phyloP scores from a whole-genome alignment of 2,329 filamentous ascomycete species.

The Metarhizium guizhouense region DNA sequence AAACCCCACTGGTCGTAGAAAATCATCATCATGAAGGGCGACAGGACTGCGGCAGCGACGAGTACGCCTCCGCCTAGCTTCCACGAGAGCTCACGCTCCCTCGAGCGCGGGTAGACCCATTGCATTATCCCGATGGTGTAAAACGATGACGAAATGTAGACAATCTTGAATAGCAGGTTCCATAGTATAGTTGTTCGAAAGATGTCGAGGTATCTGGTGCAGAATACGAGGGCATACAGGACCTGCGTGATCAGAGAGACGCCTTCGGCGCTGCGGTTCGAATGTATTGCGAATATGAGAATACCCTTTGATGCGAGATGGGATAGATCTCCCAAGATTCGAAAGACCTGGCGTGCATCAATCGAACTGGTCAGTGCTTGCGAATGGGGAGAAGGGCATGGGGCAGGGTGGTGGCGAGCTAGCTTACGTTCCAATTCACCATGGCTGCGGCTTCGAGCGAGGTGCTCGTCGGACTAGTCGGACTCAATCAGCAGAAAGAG shows the following conservation, averaged over 20 bases:
- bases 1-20: slow-evolving; percentile 47
- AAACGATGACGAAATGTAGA: slow-evolving; percentile 75
- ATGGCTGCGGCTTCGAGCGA: slow-evolving; percentile 19
- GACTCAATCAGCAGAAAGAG: not conserved
- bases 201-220: slow-evolving; percentile 78
- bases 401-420: not conserved
- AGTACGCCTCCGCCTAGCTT: slow-evolving; percentile 70
- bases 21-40: slow-evolving; percentile 65
- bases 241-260: slow-evolving; percentile 87
- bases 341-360: slow-evolving; percentile 46
- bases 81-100: slow-evolving; percentile 89
- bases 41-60: slow-evolving; percentile 53
- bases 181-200: slow-evolving; percentile 51
- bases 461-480: not conserved
- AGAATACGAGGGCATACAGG: slow-evolving; percentile 80
- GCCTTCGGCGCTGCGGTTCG: slow-evolving; percentile 79
- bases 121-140: slow-evolving; percentile 89
- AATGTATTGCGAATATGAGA: slow-evolving; percentile 82
- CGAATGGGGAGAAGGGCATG: not conserved
- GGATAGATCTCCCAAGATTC: slow-evolving; percentile 73
- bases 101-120: slow-evolving; percentile 74
- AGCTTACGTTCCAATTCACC: slow-evolving; percentile 32
- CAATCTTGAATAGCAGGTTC: slow-evolving; percentile 80
- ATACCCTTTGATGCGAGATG: slow-evolving; percentile 84
- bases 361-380: not conserved